Conservation (phyloP, 2,329 filamentous ascomycete species). For the Fusarium duplospermum region DNA sequence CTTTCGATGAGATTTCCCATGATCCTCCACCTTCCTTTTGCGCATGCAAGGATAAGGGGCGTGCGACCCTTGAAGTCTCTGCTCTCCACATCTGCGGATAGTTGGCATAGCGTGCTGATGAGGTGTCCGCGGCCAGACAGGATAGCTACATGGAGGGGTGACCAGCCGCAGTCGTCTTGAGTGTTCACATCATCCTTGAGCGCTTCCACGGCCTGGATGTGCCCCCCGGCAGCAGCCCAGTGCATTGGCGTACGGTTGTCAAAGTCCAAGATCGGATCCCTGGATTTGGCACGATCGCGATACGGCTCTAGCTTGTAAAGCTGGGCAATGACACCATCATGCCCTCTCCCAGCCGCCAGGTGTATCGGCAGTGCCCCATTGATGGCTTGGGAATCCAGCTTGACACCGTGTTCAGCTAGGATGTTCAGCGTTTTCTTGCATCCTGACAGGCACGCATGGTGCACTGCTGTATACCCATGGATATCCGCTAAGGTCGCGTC, state of each 20-base stretch:
- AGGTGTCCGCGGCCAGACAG: not conserved
- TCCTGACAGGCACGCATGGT: not conserved
- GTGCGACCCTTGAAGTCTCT: not conserved
- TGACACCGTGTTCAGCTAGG: not conserved
- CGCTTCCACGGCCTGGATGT: not conserved
- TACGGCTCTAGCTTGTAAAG: not conserved
- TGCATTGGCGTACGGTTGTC: not conserved
- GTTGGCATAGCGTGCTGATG: not conserved
- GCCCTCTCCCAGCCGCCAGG: not conserved
- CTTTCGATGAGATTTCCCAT: not conserved
- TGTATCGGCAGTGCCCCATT: not conserved
- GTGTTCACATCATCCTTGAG: not conserved
- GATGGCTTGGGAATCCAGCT: not conserved
- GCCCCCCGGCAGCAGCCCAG: not conserved
- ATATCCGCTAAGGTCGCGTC: not conserved
- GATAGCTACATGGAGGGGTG: not conserved
- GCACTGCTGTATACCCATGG: not conserved
- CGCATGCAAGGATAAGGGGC: not conserved
- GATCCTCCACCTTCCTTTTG: not conserved
- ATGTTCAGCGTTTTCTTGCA: not conserved
- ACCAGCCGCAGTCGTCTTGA: not conserved
- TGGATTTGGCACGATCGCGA: too few relatives aligned
- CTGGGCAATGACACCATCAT: not conserved
- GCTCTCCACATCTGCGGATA: not conserved
- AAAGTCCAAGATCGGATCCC: not conserved